phyloP scores from a whole-genome alignment of 371 early-diverging fungal species.

The Mortierella sp. region DNA sequence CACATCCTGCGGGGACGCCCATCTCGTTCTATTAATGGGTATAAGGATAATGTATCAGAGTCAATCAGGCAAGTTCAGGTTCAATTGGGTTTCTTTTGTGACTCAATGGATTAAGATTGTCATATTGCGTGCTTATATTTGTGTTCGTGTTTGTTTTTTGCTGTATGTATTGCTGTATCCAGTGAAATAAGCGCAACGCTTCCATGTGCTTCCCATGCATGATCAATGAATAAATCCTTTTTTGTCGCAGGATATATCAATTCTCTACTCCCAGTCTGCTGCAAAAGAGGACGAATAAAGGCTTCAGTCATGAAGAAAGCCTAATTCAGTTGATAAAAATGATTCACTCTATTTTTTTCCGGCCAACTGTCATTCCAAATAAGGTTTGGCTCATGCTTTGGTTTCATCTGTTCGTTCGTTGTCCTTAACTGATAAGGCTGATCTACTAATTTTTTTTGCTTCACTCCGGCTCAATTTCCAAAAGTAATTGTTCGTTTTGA shows the following conservation, averaged over 20 bases:
- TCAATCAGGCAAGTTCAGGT: not conserved
- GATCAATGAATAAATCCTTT: not conserved
- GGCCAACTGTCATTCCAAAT: constrained; percentile 10
- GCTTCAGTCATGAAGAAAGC: too few species aligned
- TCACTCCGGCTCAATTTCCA: not conserved
- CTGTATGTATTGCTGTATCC: not conserved
- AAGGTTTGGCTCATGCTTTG: constrained; percentile 36
- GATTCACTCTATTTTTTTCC: not conserved
- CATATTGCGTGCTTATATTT: not conserved
- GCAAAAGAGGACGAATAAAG: too few species aligned
- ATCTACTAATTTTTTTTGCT: not conserved
- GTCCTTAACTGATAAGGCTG: constrained; percentile 13
- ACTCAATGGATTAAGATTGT: constrained; percentile 2
- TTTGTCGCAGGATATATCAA: too few species aligned
- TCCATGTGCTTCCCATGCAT: constrained; percentile 13
- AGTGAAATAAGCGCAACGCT: constrained; percentile 7
- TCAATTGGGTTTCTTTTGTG: constrained; percentile 9
- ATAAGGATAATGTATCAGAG: not conserved
- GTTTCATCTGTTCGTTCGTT: not conserved
- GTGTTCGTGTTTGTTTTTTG: not conserved
- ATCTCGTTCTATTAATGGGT: constrained; percentile 69
- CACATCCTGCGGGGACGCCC: constrained; percentile 91
- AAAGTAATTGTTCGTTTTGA: not conserved
- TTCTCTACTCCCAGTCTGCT: too few species aligned
- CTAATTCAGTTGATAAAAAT: too few species aligned